Conservation (phyloP, 768 basidiomycete species). For the Lentinula guzmanii region DNA sequence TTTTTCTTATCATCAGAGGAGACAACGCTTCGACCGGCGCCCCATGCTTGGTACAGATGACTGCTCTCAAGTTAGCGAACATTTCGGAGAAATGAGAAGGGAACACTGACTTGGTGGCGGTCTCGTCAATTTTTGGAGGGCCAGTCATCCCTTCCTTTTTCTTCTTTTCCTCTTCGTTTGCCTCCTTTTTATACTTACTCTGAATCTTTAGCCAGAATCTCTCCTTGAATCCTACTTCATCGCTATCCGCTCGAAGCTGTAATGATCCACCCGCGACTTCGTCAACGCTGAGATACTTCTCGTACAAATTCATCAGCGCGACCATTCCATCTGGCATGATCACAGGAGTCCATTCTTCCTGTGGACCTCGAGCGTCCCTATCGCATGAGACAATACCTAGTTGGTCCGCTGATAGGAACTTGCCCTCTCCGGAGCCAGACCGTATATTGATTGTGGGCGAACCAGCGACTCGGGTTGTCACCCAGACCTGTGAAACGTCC, state of each 20-base stretch:
- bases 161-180: conserved; percentile 71
- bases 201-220: conserved; percentile 89
- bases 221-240: conserved; percentile 80
- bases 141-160: conserved; percentile 49
- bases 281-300: conserved; percentile 81
- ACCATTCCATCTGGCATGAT: conserved; percentile 77
- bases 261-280: conserved; percentile 81
- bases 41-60: conserved; percentile 77
- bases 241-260: conserved; percentile 76
- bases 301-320: conserved; percentile 83
- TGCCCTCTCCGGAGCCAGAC: conserved; percentile 82
- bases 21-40: conserved; percentile 67
- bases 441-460: conserved; percentile 81
- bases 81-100: neutral
- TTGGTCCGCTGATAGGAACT: conserved; percentile 85
- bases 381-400: conserved; percentile 81
- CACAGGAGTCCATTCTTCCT: conserved; percentile 91
- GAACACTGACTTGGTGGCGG: conserved; percentile 59
- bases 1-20: conserved; percentile 70
- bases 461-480: conserved; percentile 80
- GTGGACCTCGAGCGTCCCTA: conserved; percentile 84
- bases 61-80: conserved; percentile 27
- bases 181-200: conserved; percentile 83
- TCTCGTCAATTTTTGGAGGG: conserved; percentile 61
- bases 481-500: conserved; percentile 90